Base-by-base conservation (phyloP, 306 rosid genomes). In the Spatholobus suberectus region DNA sequence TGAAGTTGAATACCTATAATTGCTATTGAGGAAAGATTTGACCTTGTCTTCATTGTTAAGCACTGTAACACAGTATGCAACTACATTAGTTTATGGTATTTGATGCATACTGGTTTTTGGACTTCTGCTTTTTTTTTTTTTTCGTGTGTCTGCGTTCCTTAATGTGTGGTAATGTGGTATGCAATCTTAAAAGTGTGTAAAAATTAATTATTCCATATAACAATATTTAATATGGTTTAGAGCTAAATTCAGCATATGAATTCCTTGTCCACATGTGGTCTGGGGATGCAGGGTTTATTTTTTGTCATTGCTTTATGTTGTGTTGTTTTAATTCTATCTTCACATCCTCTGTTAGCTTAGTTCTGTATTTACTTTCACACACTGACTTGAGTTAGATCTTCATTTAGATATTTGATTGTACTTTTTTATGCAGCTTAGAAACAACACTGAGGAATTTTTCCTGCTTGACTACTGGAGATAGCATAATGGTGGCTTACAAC, bases 401-500 rank as follows among this genome's bases (percentile, higher is more conserved):
- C 57, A 35, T 35, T 24, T 24, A 2, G 57, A 63, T 11, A 21
- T 71, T 59, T 70, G 73, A 68, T 79, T 73, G 9, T 75, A 62
- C 70, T 68, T 74, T 83, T 8, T 75, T 27, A 12, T 90, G 90
- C 91, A 94, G 97, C 87, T 83, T 94, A 55, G 99, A 96, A 93
- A 93, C 98, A 14, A 94, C 99, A 0, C 85, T 94, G 70, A 88
- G 99, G 87, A 96, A 94, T 86, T 96, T 93, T 86, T 96, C 99
- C 43, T 96, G 99, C 88, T 87, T 96, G 89, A 87, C 94, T 43
- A 84, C 94, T 70, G 99, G 98, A 76, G 99, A 93, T 84, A 96
- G 99, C 89, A 96, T 96, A 73, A 96, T 96, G 99, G 98, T 96
- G 72, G 97, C 99, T 51, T 96, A 96, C 80, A 96, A 94, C 91